Evolutionary conservation across 805 yeast genomes (phyloP).

Genomic region (Nakazawaea wyomingensis): DNA sequence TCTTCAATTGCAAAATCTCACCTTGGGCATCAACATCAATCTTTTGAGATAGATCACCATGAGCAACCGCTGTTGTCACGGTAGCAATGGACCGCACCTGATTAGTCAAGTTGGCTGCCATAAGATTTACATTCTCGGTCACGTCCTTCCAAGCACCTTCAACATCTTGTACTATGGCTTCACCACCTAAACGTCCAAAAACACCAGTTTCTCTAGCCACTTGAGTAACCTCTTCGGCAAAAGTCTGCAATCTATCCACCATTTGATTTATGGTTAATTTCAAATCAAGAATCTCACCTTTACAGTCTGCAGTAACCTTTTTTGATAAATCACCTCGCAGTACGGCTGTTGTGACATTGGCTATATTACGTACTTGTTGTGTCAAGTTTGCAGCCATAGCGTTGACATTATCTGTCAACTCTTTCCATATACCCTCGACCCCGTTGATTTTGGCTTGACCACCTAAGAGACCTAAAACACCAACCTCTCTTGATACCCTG

Average conservation of each 20-base stretch:
- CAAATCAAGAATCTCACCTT: constrained; percentile 72
- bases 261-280: constrained; percentile 80
- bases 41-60: constrained; percentile 81
- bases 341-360: constrained; percentile 83
- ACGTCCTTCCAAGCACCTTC: constrained; percentile 88
- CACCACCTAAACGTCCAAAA: constrained; percentile 86
- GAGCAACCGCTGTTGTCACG: constrained; percentile 88
- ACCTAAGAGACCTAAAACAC: constrained; percentile 83
- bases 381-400: constrained; percentile 88
- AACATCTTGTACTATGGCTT: constrained; percentile 78
- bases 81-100: constrained; percentile 88
- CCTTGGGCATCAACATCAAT: constrained; percentile 90
- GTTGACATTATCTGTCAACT: constrained; percentile 79
- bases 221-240: constrained; percentile 78
- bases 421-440: constrained; percentile 86
- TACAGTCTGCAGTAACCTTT: constrained; percentile 82
- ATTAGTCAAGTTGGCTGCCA: constrained; percentile 83
- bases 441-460: constrained; percentile 80
- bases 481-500: constrained; percentile 83
- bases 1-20: constrained; percentile 78
- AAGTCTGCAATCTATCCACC: constrained; percentile 83
- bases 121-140: constrained; percentile 82
- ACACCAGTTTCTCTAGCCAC: constrained; percentile 84
- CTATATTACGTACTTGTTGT: constrained; percentile 83
- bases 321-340: constrained; percentile 79